Conservation (phyloP, 768 basidiomycete genomes). For the Boletus rufocinnamomeus region DNA sequence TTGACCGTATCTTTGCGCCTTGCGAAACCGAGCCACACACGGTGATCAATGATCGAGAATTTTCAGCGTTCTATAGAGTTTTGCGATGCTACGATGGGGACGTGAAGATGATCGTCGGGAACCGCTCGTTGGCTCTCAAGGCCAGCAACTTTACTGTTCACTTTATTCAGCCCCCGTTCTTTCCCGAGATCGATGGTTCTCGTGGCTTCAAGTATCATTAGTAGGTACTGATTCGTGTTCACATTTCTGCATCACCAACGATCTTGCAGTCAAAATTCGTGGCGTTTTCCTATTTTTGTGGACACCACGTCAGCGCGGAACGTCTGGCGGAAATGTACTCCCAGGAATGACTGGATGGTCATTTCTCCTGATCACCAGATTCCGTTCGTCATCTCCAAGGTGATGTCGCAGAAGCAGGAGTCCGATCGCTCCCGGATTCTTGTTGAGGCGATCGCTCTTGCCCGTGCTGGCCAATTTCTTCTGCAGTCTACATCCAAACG, state of each 20-base stretch:
- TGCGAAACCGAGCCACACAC: background rate
- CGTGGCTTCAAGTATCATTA: background rate
- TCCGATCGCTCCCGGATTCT: conserved; percentile 6
- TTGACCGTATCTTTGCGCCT: background rate
- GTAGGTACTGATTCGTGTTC: background rate
- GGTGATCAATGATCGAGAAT: background rate
- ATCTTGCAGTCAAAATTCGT: background rate
- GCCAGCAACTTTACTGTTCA: conserved; percentile 2
- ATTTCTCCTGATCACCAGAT: background rate
- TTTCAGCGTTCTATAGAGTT: background rate
- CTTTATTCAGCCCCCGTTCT: background rate
- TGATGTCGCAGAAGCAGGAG: background rate
- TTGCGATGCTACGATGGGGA: background rate
- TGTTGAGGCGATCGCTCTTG: conserved; percentile 8
- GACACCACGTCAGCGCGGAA: no score
- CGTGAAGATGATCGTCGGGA: fast-evolving
- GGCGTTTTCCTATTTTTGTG: no score
- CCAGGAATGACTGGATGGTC: background rate
- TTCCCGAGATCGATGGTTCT: background rate
- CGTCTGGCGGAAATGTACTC: no score
- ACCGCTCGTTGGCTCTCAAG: background rate
- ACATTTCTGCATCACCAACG: background rate
- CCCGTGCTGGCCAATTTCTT: background rate
- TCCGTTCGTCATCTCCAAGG: conserved; percentile 18
- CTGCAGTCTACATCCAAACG: background rate